Conservation (phyloP, 768 basidiomycete genomes). For the Trametopsis cervina region DNA sequence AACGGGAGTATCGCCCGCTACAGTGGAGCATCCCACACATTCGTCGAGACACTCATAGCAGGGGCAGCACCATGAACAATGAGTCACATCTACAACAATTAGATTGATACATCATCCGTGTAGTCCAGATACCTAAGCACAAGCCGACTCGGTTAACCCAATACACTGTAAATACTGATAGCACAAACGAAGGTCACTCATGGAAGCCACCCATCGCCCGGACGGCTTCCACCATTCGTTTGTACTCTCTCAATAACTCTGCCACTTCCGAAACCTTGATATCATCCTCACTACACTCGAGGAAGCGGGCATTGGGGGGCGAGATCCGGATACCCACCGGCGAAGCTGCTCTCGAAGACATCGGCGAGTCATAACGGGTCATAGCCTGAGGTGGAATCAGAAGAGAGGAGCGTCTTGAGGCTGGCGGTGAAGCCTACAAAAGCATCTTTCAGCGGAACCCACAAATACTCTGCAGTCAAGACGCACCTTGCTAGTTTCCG, state of each 20-base stretch:
- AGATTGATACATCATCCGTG: not conserved
- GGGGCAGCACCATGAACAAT: too few species aligned
- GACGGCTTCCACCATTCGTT: slow-evolving; percentile 65
- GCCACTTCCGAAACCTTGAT: slow-evolving; percentile 75
- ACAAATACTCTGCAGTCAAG: too few species aligned
- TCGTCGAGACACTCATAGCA: too few species aligned
- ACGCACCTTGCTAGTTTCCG: slow-evolving; percentile 15
- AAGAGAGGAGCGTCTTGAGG: slow-evolving; percentile 35
- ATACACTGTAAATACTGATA: not conserved
- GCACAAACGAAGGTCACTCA: slow-evolving; percentile 7
- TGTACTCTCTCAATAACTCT: slow-evolving; percentile 77
- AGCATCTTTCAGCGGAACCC: too few species aligned
- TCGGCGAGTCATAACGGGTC: slow-evolving; percentile 30
- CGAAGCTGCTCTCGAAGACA: slow-evolving; percentile 32
- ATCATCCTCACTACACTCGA: slow-evolving; percentile 70
- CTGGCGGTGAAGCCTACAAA: slow-evolving; percentile 27
- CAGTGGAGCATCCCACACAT: too few species aligned
- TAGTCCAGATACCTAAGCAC: not conserved
- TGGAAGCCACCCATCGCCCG: slow-evolving; percentile 53
- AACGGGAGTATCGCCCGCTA: too few species aligned
- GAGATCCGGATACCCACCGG: slow-evolving; percentile 39
- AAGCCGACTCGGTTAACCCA: not conserved
- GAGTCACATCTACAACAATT: not conserved
- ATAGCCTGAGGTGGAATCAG: slow-evolving; percentile 24
- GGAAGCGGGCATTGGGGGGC: slow-evolving; percentile 63